These are phyloP conservation scores for Talaromyces rugulosus DNA, from an alignment of 2,329 filamentous ascomycete genomes.

Conservation along the genomic window DNA sequence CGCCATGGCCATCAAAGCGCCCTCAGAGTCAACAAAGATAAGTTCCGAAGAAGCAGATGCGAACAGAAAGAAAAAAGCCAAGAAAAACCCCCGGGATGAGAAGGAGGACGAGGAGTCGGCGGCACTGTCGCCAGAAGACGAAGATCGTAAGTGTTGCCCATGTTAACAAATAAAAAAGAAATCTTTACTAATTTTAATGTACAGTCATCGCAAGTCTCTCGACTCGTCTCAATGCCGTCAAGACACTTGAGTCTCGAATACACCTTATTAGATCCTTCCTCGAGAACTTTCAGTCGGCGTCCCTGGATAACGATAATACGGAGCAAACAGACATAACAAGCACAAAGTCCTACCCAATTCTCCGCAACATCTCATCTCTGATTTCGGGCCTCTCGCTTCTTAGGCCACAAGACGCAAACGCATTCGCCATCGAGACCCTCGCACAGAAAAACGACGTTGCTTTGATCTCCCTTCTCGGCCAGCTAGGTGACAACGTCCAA, in stretches of 20 bases:
- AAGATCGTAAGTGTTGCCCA: conserved; percentile 50
- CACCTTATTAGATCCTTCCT: conserved; percentile 73
- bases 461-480: conserved; percentile 70
- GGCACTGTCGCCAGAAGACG: conserved; percentile 56
- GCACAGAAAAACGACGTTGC: conserved; percentile 81
- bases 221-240: conserved; percentile 86
- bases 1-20: conserved; percentile 57
- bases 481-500: conserved; percentile 67
- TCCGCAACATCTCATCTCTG: conserved; percentile 84
- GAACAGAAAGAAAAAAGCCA: conserved; percentile 32
- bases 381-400: conserved; percentile 79
- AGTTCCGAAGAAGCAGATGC: conserved; percentile 24
- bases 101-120: conserved; percentile 23
- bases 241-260: conserved; percentile 80
- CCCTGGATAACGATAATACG: conserved; percentile 48
- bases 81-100: conserved; percentile 24
- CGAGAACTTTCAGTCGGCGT: conserved; percentile 63
- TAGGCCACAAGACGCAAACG: conserved; percentile 62
- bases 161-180: neutral
- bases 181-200: conserved; percentile 3
- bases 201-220: conserved; percentile 64
- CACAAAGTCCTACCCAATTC: conserved; percentile 58
- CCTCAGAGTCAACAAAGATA: conserved; percentile 13
- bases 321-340: conserved; percentile 32
- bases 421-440: conserved; percentile 66